Evolutionary conservation across 768 basidiomycete species (phyloP).

Genomic region (Tricholoma sp.): DNA sequence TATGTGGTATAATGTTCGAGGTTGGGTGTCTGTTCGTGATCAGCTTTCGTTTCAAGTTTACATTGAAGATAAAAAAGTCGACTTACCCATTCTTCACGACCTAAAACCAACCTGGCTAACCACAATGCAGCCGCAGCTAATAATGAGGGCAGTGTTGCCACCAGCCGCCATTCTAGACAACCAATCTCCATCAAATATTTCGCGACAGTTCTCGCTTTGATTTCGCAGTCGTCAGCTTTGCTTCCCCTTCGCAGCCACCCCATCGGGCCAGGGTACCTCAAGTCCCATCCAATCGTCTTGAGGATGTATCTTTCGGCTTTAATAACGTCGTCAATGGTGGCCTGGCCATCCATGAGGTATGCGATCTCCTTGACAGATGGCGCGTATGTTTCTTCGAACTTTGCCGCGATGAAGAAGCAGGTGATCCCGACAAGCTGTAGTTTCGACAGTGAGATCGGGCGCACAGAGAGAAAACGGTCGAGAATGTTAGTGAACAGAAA

Average conservation of each 20-base stretch:
- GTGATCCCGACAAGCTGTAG: constrained; percentile 90
- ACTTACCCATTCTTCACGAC: constrained; percentile 81
- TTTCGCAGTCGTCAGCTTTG: constrained; percentile 91
- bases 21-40: constrained; percentile 58
- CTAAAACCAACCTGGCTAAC: constrained; percentile 77
- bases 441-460: constrained; percentile 75
- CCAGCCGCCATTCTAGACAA: constrained; percentile 73
- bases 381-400: constrained; percentile 90
- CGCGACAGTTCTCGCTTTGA: constrained; percentile 78
- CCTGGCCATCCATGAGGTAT: constrained; percentile 73
- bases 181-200: constrained; percentile 91
- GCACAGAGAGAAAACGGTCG: constrained; percentile 65
- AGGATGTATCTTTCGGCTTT: constrained; percentile 88
- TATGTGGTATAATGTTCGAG: constrained; percentile 94
- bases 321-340: constrained; percentile 74
- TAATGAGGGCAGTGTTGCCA: constrained; percentile 69
- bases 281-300: constrained; percentile 80
- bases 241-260: constrained; percentile 84
- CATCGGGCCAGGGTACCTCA: constrained; percentile 85
- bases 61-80: background rate
- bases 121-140: constrained; percentile 83
- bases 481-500: constrained; percentile 88
- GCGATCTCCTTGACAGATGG: constrained; percentile 81
- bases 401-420: constrained; percentile 82
- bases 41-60: background rate